Evolutionary conservation across 2,329 filamentous ascomycete species (phyloP).

Genomic region (Periconia digitata): DNA sequence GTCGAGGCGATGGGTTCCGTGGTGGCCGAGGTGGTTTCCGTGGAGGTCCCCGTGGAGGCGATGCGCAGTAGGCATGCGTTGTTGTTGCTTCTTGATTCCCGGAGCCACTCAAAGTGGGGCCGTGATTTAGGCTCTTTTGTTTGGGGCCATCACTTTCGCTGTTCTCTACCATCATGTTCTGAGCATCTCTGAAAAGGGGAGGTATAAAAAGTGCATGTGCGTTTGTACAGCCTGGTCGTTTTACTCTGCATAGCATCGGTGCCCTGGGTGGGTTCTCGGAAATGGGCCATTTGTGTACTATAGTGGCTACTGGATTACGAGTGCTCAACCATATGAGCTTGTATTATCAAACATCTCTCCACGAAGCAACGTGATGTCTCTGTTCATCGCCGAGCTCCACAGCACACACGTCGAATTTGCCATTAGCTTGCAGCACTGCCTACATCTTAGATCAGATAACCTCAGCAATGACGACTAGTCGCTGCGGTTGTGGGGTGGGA

Average conservation of each 20-base stretch:
- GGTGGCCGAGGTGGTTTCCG: constrained; percentile 46
- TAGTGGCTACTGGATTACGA: constrained; percentile 27
- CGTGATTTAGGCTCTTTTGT: constrained; percentile 15
- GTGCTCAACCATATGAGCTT: constrained; percentile 27
- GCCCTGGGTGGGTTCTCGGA: constrained; percentile 35
- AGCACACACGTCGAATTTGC: too few species aligned
- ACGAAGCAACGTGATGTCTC: neutral
- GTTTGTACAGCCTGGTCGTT: constrained; percentile 29
- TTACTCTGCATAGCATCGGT: constrained; percentile 44
- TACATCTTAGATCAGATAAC: too few species aligned
- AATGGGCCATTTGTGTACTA: constrained; percentile 35
- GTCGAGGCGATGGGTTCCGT: constrained; percentile 45
- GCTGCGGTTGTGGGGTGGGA: neutral
- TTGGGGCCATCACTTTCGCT: constrained; percentile 16
- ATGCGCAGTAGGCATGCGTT: constrained; percentile 14
- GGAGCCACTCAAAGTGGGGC: constrained; percentile 14
- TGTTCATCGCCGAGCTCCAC: too few species aligned
- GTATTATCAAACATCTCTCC: constrained; percentile 15
- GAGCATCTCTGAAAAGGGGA: constrained; percentile 21
- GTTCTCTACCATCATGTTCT: constrained; percentile 1
- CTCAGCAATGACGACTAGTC: neutral
- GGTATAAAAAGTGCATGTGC: constrained; percentile 18
- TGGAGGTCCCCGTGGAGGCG: constrained; percentile 27
- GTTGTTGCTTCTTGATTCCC: constrained; percentile 11
- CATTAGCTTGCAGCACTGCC: neutral